Base-by-base conservation (phyloP, 2,329 filamentous ascomycete genomes). In the Juglanconis oblonga region DNA sequence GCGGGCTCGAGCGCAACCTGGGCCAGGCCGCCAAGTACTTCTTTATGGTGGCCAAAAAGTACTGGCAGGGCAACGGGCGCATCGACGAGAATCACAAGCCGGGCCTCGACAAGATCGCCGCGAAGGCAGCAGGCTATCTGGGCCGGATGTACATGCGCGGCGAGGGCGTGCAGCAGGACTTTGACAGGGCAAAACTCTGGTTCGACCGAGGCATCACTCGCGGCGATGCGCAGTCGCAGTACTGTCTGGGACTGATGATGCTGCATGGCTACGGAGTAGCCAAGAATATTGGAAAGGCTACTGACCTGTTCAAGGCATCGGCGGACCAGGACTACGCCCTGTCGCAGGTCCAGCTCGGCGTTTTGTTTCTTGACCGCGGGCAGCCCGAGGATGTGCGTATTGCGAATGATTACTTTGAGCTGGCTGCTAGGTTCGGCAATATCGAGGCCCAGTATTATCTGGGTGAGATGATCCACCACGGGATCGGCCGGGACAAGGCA, bases 381-480 rank as follows among this genome's bases (percentile, higher is more conserved):
- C 75, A 78, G 33, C 72, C 78, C 1, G 81, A 85, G 50, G 92
- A 96, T 67, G 77, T 95, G n/a, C 77, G 82, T 5, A 87, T 88
- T 0, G 93, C 93, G 2, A 89, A 87, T 62, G 87, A 89, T 66
- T 96, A 96, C 72, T 97, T 97, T 67, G 92, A 97, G 69, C 81
- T 94, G 52, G 93, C 93, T 5, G 89, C 89, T 45, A 81, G 91
- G 31, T 92, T 92, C 70, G 88, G 88, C 13, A 90, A 92, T 69
- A 89, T 97, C 63, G 92, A 97, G 73, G 90, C 92, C 0, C 91
- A 91, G 71, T 97, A 97, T 75, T 96, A 96, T 72, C 84, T 97
- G 4, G 93, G 91, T 2, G 93, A 97, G 74, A 86, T 97, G 78
- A 88, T 87, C 31, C 85, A 93, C 66, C 85, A 91, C 64, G 92